Conservation (phyloP, 1,284 basidiomycete species). For the Ganoderma lucidum region DNA sequence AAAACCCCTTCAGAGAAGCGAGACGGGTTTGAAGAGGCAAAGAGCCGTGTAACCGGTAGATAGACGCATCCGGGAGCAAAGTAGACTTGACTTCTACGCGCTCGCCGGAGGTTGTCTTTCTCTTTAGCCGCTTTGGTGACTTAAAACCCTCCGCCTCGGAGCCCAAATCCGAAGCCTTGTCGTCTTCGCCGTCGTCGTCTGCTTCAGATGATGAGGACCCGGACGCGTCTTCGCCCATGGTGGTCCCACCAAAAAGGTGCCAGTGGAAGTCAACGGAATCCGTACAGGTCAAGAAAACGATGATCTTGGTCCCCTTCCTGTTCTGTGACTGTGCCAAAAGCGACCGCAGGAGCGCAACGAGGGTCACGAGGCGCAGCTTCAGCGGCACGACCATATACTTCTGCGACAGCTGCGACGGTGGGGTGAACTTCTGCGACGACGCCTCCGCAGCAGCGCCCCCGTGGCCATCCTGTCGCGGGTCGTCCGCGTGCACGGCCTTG, state of each 20-base stretch:
- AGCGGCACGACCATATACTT: constrained; percentile 93
- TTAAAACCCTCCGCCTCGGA: constrained; percentile 43
- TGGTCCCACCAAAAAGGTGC: constrained; percentile 82
- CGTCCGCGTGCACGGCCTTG: constrained; percentile 66
- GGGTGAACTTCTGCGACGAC: constrained; percentile 78
- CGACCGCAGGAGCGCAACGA: constrained; percentile 85
- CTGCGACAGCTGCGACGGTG: constrained; percentile 95
- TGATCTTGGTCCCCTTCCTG: constrained; percentile 71
- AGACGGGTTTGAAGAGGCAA: constrained; percentile 86
- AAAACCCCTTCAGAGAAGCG: constrained; percentile 85
- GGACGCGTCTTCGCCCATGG: constrained; percentile 64
- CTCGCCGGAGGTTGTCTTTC: constrained; percentile 41
- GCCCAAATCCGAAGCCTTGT: constrained; percentile 22
- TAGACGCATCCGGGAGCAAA: constrained; percentile 82
- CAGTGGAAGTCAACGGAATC: constrained; percentile 99
- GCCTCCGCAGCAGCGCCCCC: constrained; percentile 24
- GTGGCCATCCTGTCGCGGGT: constrained; percentile 35
- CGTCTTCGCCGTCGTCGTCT: constrained; percentile 31
- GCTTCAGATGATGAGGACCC: constrained; percentile 35
- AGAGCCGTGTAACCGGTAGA: constrained; percentile 96
- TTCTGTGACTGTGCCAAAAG: constrained; percentile 70
- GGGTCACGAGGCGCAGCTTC: constrained; percentile 91
- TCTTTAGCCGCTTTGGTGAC: constrained; percentile 23
- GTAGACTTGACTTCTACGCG: constrained; percentile 69
- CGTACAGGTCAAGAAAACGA: constrained; percentile 97